Percentiles rank a stretch among this genome's conserved stretches.
These are phyloP conservation scores for Lactarius psammicola DNA, from an alignment of 768 basidiomycete species.

Conservation along the genomic window DNA sequence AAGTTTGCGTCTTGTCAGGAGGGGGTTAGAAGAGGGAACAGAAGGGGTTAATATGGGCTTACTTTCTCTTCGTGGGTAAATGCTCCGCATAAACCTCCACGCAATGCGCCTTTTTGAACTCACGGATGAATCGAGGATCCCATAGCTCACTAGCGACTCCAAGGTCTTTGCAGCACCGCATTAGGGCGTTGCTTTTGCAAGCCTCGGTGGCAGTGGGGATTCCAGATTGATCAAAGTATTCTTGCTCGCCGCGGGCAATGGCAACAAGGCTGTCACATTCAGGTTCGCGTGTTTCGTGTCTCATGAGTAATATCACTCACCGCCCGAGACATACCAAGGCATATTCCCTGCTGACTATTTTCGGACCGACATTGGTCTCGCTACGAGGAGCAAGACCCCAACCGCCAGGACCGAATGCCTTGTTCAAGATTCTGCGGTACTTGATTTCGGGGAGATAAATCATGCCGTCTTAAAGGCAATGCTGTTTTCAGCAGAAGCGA, in stretches of 20 bases:
- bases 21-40: conserved; percentile 10
- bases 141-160: conserved; percentile 96
- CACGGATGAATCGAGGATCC: conserved; percentile 95
- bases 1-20: conserved; percentile 69
- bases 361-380: conserved; percentile 86
- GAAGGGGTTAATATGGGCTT: conserved; percentile 35
- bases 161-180: conserved; percentile 96
- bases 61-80: conserved; percentile 87
- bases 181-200: conserved; percentile 94
- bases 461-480: conserved; percentile 65
- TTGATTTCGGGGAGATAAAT: conserved; percentile 97
- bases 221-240: conserved; percentile 89
- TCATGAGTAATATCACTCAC: conserved; percentile 43
- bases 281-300: conserved; percentile 2
- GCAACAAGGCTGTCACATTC: conserved; percentile 64
- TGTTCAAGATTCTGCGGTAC: conserved; percentile 88
- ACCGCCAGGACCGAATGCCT: conserved; percentile 92
- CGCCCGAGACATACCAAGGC: conserved; percentile 90
- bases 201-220: conserved; percentile 93
- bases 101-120: conserved; percentile 84
- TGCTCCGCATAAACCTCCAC: conserved; percentile 87
- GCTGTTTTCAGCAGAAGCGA: not conserved
- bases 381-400: conserved; percentile 96
- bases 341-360: conserved; percentile 90
- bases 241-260: conserved; percentile 92